Conservation (phyloP, 2,329 filamentous ascomycete genomes). For the Penicillium sp. region DNA sequence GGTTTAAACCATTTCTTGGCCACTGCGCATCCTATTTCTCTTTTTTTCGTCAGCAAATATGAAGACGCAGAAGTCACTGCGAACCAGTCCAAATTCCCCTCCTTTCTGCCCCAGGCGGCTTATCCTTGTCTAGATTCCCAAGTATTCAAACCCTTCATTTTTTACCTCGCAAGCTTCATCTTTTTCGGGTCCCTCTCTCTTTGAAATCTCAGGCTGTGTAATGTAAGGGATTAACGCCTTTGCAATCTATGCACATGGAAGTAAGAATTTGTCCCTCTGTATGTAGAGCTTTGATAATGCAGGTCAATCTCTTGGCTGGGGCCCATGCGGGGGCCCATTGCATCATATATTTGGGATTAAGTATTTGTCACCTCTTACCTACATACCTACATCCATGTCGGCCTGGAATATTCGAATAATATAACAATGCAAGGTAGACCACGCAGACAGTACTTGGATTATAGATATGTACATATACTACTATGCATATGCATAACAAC, state of each 20-base stretch:
- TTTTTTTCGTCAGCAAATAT: constrained; percentile 23
- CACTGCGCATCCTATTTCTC: constrained; percentile 13
- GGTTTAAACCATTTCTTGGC: constrained; percentile 19
- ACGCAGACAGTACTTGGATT: too few relatives aligned
- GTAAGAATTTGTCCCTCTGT: background rate
- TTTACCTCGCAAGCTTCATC: background rate
- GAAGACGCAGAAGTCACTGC: constrained; percentile 17
- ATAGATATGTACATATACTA: background rate
- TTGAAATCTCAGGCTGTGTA: background rate
- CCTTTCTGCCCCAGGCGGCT: constrained; percentile 1
- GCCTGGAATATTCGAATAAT: too few relatives aligned
- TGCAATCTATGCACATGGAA: background rate
- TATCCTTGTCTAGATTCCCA: constrained; percentile 22
- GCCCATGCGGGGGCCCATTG: constrained; percentile 16
- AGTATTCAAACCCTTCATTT: constrained; percentile 21
- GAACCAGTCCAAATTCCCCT: constrained; percentile 5
- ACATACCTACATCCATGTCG: background rate
- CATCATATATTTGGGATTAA: background rate
- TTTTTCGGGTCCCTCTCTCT: background rate
- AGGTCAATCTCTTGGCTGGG: constrained; percentile 22
- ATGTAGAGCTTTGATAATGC: constrained; percentile 5
- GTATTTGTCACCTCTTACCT: background rate
- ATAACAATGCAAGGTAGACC: too few relatives aligned
- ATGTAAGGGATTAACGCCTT: background rate
- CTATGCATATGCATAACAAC: background rate